A percentile compares a stretch with the other conserved stretches of the same genome.
Conservation (phyloP, 352 stramenopile genomes). For the Phytophthora fragariae region DNA sequence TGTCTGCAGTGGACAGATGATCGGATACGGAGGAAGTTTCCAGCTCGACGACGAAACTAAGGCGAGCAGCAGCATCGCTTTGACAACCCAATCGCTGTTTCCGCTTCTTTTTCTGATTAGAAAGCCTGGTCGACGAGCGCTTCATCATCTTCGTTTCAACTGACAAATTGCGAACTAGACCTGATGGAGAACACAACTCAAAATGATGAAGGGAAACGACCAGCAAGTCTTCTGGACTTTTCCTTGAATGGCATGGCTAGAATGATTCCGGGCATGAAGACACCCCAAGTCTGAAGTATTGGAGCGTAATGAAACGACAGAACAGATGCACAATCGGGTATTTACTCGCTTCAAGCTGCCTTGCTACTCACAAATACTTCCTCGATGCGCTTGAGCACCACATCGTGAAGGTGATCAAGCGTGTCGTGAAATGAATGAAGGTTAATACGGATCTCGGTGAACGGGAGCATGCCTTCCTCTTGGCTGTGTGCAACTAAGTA, state of each 20-base stretch:
- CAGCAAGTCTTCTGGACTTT: not conserved
- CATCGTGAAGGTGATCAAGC: slow-evolving; percentile 85
- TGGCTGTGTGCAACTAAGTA: slow-evolving; percentile 65
- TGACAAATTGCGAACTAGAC: not conserved
- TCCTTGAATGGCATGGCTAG: too few species aligned
- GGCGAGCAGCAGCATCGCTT: slow-evolving; percentile 7
- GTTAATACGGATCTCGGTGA: slow-evolving; percentile 84
- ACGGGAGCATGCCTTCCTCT: slow-evolving; percentile 59
- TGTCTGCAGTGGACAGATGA: slow-evolving; percentile 5
- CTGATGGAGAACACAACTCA: not conserved
- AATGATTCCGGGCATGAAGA: too few species aligned
- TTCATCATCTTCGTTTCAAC: not conserved
- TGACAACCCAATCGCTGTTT: not conserved
- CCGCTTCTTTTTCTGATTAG: slow-evolving; percentile 4
- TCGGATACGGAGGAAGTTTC: not conserved
- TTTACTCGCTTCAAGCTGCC: slow-evolving; percentile 7
- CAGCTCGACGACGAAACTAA: slow-evolving; percentile 17
- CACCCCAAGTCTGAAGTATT: too few species aligned
- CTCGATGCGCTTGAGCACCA: slow-evolving; percentile 86
- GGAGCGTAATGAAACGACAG: not conserved
- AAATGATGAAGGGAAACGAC: not conserved
- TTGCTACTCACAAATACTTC: slow-evolving; percentile 59
- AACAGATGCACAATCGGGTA: not conserved
- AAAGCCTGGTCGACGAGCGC: slow-evolving; percentile 3
- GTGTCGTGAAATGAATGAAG: slow-evolving; percentile 89